Evolutionary conservation across 257 asterid genomes (phyloP).

Genomic region (Rehmannia glutinosa): DNA sequence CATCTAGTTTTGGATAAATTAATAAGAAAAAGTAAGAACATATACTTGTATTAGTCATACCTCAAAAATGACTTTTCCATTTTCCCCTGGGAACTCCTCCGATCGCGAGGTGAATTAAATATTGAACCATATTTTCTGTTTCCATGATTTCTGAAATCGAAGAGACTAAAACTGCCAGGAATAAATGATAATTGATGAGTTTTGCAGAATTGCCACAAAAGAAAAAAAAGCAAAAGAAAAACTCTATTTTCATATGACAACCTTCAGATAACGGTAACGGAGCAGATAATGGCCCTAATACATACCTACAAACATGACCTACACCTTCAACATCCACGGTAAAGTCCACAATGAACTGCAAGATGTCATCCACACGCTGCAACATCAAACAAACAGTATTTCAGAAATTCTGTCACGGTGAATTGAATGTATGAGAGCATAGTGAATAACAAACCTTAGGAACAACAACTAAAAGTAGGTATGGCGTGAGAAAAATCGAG

Average conservation of each 20-base stretch:
- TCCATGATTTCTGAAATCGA: conserved; percentile 82
- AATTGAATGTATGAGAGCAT: neutral
- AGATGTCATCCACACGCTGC: conserved; percentile 78
- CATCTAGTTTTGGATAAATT: too few species aligned
- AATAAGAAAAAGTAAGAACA: neutral
- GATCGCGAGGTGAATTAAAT: conserved; percentile 39
- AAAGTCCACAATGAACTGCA: conserved; percentile 80
- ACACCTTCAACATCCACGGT: conserved; percentile 88
- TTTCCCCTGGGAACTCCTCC: conserved; percentile 96
- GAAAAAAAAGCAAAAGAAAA: neutral
- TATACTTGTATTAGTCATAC: conserved; percentile 39
- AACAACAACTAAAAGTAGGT: conserved; percentile 69
- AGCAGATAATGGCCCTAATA: neutral
- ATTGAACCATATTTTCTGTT: conserved; percentile 80
- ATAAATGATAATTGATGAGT: neutral
- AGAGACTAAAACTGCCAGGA: conserved; percentile 74
- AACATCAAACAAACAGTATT: conserved; percentile 16
- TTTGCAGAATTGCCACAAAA: neutral
- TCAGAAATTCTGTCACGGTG: conserved; percentile 1
- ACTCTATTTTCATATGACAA: neutral
- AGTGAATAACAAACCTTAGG: conserved; percentile 61
- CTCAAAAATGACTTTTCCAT: conserved; percentile 96
- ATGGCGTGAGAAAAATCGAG: conserved; percentile 93
- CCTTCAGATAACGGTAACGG: conserved; percentile 1
- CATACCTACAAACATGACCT: conserved; percentile 87